These are phyloP conservation scores for Saccharomyces pastorianus DNA, from an alignment of 1,139 yeast species.

Conservation along the genomic window DNA sequence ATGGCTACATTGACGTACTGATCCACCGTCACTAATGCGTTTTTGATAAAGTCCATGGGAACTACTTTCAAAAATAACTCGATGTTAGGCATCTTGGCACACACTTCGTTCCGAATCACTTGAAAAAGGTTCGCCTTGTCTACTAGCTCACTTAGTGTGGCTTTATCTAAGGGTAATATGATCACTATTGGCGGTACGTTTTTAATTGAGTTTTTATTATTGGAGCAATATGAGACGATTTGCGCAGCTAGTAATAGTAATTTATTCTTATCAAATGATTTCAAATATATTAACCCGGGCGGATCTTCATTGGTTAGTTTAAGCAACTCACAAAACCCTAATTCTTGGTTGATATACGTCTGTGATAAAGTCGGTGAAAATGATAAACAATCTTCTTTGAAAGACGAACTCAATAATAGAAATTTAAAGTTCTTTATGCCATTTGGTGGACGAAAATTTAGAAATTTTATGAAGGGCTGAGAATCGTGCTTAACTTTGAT, in stretches of 20 bases:
- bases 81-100: constrained; percentile 39
- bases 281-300: constrained; percentile 25
- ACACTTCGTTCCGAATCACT: constrained; percentile 37
- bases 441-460: constrained; percentile 48
- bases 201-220: constrained; percentile 25
- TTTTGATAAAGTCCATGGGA: constrained; percentile 46
- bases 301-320: constrained; percentile 27
- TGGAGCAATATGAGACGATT: constrained; percentile 36
- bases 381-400: constrained; percentile 20
- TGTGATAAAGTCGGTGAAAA: constrained; percentile 29
- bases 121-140: constrained; percentile 44
- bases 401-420: constrained; percentile 38
- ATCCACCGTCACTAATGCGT: constrained; percentile 27
- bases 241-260: constrained; percentile 41
- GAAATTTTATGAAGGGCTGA: constrained; percentile 23
- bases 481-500: constrained; percentile 28
- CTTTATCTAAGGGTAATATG: constrained; percentile 30
- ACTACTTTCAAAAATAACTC: constrained; percentile 47
- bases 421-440: constrained; percentile 47
- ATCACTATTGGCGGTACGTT: constrained; percentile 28
- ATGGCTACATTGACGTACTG: constrained; percentile 43
- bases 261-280: constrained; percentile 24
- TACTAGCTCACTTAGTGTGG: constrained; percentile 37
- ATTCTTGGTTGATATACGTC: constrained; percentile 29
- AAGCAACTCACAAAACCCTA: constrained; percentile 31